Evolutionary conservation across 208 protist species (phyloP), one percentile per base, ranked within the genome.

Genomic region (Acanthamoeba culbertsoni): DNA sequence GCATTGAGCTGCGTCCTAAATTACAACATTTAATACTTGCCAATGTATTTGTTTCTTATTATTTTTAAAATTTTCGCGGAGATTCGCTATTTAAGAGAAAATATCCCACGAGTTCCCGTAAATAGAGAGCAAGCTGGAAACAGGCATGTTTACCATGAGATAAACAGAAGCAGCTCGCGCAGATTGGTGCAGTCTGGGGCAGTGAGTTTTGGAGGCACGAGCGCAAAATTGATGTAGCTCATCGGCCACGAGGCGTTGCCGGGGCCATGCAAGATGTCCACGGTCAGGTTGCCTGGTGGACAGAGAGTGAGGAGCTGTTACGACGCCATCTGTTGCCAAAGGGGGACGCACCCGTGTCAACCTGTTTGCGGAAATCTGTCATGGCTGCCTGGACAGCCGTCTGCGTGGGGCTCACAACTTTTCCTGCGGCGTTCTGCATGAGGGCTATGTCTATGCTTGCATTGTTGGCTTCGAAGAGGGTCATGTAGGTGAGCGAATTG

Each of bases 1-100:
- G 43, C 75, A 33, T 86, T 86, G 42, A 86, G 75, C 75, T 86
- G 75, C 28, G 46, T 86, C 75, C 75, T 62, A 33, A 20, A n/a
- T n/a, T n/a, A n/a, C n/a, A n/a, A n/a, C n/a, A n/a, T n/a, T n/a
- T n/a, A n/a, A n/a, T n/a, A n/a, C n/a, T n/a, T n/a, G n/a, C n/a
- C n/a, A n/a, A n/a, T n/a, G n/a, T n/a, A n/a, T n/a, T n/a, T n/a
- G n/a, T n/a, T n/a, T n/a, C n/a, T n/a, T n/a, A n/a, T n/a, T n/a
- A n/a, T n/a, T n/a, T n/a, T n/a, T n/a, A n/a, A n/a, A n/a, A n/a
- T n/a, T n/a, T n/a, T n/a, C n/a, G n/a, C n/a, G n/a, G n/a, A n/a
- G n/a, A n/a, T n/a, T n/a, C n/a, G n/a, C n/a, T n/a, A n/a, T n/a
- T n/a, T n/a, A n/a, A n/a, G n/a, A n/a, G n/a, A n/a, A n/a, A n/a